Percentiles rank a stretch among this genome's conserved stretches.
Conservation (phyloP, 768 basidiomycete genomes). For the Lactifluus rugatus region DNA sequence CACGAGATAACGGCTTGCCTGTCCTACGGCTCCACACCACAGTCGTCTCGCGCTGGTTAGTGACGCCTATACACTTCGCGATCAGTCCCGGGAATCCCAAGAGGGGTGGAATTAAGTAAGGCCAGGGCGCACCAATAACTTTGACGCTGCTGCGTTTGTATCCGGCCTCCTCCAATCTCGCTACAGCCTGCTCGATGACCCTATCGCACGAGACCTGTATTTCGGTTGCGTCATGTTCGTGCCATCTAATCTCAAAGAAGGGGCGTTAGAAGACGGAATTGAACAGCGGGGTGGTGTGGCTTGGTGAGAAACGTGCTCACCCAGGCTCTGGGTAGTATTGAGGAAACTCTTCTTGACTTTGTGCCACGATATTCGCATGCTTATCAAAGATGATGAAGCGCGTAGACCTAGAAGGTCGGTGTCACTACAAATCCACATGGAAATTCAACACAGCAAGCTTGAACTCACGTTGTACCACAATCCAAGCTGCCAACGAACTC, state of each 20-base stretch:
- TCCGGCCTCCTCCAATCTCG: slow-evolving; percentile 61
- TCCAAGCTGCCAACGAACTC: slow-evolving; percentile 90
- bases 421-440: neutral
- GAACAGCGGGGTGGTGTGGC: neutral
- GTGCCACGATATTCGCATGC: slow-evolving; percentile 76
- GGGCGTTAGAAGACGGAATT: neutral
- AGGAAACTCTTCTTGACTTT: slow-evolving; percentile 87
- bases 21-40: slow-evolving; percentile 88
- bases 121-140: slow-evolving; percentile 64
- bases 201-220: slow-evolving; percentile 64
- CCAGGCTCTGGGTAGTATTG: slow-evolving; percentile 90
- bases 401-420: slow-evolving; percentile 51
- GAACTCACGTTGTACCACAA: slow-evolving; percentile 85
- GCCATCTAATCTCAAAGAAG: slow-evolving; percentile 52
- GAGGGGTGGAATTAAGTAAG: neutral
- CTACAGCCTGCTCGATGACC: slow-evolving; percentile 67
- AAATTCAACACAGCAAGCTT: neutral
- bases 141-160: slow-evolving; percentile 78
- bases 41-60: slow-evolving; percentile 95
- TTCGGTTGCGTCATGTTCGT: slow-evolving; percentile 85
- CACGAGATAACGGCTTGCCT: slow-evolving; percentile 78
- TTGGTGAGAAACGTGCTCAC: slow-evolving; percentile 26
- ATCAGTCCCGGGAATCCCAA: slow-evolving; percentile 6
- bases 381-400: slow-evolving; percentile 89
- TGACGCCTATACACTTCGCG: slow-evolving; percentile 55